Base-by-base conservation (phyloP, 2,329 filamentous ascomycete genomes). In the Apiospora sp. region DNA sequence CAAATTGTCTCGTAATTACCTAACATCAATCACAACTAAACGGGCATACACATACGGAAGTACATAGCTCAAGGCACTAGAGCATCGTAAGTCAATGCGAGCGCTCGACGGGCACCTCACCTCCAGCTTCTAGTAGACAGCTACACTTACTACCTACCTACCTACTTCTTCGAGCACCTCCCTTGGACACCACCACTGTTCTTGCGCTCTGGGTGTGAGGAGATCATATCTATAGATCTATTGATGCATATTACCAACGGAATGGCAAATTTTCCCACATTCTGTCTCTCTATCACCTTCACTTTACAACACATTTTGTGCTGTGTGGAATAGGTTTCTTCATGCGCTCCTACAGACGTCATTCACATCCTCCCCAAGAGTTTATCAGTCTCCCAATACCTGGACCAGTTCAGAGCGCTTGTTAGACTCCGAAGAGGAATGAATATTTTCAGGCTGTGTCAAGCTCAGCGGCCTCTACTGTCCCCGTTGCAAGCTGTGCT, bases 1-100 rank as follows among this genome's bases (percentile, higher is more conserved):
- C 13, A 19, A 41, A 64, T 64, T 37, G 54, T 61, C 54, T 61
- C 54, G 54, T 34, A 61, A 37, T 61, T 61, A 61, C 54, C 54
- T 61, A 61, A 61, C 30, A 16, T 3, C 27, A 2, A 58, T 19
- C 37, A 41, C 7, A 10, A 41, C 37, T 41, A 10, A 41, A 41
- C 37, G 7, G 37, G 37, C 7, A 22, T 16, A 14, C 16, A 34
- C n/a, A 22, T 51, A 51, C 49, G n/a, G 14, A 48, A n/a, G 48
- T 49, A 49, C 6, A n/a, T 49, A 58, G 14, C 27, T 58, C 5
- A 22, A 30, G 13, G 49, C 24, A 54, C 6, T 22, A 49, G 46
- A n/a, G 22, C 44, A 46, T 48, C 6, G 19, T 19, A 48, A 24
- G n/a, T n/a, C n/a, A n/a, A n/a, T 51, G 48, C n/a, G n/a, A 24